phyloP scores from a whole-genome alignment of 2,329 filamentous ascomycete genomes.

The Penicillium sumatraense region DNA sequence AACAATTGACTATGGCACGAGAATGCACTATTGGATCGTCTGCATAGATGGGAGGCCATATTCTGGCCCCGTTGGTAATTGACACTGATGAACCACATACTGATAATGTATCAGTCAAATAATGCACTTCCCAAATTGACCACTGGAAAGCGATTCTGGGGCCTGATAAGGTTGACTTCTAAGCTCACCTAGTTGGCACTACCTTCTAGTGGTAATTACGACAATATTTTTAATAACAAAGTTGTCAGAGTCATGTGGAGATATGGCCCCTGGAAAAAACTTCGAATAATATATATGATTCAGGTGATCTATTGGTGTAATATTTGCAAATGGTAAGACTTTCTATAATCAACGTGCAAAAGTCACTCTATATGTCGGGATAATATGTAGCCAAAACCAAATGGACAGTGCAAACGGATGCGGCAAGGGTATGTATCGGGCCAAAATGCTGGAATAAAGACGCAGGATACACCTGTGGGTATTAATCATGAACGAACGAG shows the following conservation, averaged over 20 bases:
- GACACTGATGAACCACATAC: too few species aligned
- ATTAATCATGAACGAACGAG: neutral
- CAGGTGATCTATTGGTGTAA: slow-evolving; percentile 9
- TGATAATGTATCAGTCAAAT: too few species aligned
- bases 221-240: too few species aligned
- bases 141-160: too few species aligned
- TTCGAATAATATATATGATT: neutral
- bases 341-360: slow-evolving; percentile 13
- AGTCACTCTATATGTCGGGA: slow-evolving; percentile 2
- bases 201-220: too few species aligned
- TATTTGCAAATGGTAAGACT: slow-evolving; percentile 9
- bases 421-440: neutral
- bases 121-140: too few species aligned
- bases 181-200: too few species aligned
- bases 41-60: neutral
- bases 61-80: neutral
- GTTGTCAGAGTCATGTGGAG: too few species aligned
- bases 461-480: neutral
- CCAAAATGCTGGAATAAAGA: slow-evolving; percentile 6
- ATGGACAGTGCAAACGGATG: neutral
- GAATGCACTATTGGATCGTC: neutral
- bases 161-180: too few species aligned
- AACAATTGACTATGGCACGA: neutral
- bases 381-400: slow-evolving; percentile 1
- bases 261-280: too few species aligned